Evolutionary conservation across 202 grass and related monocot genomes (phyloP).

Genomic region (Sporobolus alterniflorus): DNA sequence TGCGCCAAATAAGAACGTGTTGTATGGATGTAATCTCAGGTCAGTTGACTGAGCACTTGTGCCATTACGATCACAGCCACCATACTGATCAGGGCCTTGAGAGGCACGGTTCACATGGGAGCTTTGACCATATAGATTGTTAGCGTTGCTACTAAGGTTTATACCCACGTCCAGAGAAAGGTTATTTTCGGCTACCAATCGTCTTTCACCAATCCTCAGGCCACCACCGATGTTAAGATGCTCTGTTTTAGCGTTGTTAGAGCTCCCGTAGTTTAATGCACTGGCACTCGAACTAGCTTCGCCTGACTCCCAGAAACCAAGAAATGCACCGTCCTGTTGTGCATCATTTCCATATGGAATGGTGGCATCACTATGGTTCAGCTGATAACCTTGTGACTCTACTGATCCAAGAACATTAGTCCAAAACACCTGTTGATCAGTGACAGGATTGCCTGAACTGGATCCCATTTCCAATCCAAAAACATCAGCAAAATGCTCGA

Average conservation of each 20-base stretch:
- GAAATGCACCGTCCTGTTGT: conserved; percentile 48
- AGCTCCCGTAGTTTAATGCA: conserved; percentile 42
- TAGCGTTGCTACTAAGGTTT: conserved; percentile 48
- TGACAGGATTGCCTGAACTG: conserved; percentile 62
- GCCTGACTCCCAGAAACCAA: conserved; percentile 62
- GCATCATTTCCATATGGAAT: conserved; percentile 40
- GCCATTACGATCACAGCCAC: conserved; percentile 21
- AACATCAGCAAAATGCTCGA: conserved; percentile 68
- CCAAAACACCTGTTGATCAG: conserved; percentile 85
- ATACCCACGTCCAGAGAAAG: conserved; percentile 65
- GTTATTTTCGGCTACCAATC: conserved; percentile 37
- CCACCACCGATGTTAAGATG: conserved; percentile 42
- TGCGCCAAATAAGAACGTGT: conserved; percentile 38
- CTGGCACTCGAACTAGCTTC: conserved; percentile 58
- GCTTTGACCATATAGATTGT: conserved; percentile 42
- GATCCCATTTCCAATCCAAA: conserved; percentile 74
- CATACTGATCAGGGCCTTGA: conserved; percentile 48
- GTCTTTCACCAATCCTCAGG: conserved; percentile 64
- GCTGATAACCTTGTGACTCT: conserved; percentile 57
- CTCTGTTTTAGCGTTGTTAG: conserved; percentile 49
- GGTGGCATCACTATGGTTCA: conserved; percentile 25
- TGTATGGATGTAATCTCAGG: conserved; percentile 65
- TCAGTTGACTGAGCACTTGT: conserved; percentile 41
- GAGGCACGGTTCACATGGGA: conserved; percentile 37
- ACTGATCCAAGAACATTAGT: conserved; percentile 69